Evolutionary conservation across 495 filamentous ascomycete genomes (phyloP), one percentile per base, ranked within the genome.

Genomic region (Hypoxylon lienhwacheense): DNA sequence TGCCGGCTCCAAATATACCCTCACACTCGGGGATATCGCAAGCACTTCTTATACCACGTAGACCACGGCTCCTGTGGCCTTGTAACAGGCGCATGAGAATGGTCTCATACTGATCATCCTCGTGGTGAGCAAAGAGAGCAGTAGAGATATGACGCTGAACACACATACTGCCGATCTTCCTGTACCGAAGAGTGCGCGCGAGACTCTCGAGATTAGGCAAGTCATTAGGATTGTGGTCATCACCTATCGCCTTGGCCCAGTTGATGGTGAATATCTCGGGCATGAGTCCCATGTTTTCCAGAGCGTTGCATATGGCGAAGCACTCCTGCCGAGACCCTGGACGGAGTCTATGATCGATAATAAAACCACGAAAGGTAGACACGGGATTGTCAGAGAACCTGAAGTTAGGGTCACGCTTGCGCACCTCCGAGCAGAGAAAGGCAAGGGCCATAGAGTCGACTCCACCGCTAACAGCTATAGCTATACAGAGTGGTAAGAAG

Each of bases 361-460:
- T 77, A 55, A 93, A 79, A 2, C 79, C 86, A 5, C 73, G 73
- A 25, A 91, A 80, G 0, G 61, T 57, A 25, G 73, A 53, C 15
- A 73, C 36, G 28, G 58, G 61, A 53, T 74, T 66, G 48, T 73
- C 70, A 8, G 61, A 60, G 15, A 77, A 43, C 37, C 24, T 66
- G 48, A 73, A 61, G 22, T 48, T 39, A 7, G 34, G 16, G 21
- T 58, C 33, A 46, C 4, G 54, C 50, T 19, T 69, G 53, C 49
- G 66, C 17, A 63, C 28, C 10, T 76, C 68, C 29, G 66, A 67
- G 55, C 84, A 90, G n/a, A 97, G 77, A 48, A 72, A 79, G 32
- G 90, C 89, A 28, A 98, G 73, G 15, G 91, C 92, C 91, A 96
- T 98, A 3, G 93, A 97, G 63, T 98, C 93, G 10, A 93, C 87